These are phyloP conservation scores for Microsporum canis DNA, from an alignment of 2,329 filamentous ascomycete genomes.

Conservation along the genomic window DNA sequence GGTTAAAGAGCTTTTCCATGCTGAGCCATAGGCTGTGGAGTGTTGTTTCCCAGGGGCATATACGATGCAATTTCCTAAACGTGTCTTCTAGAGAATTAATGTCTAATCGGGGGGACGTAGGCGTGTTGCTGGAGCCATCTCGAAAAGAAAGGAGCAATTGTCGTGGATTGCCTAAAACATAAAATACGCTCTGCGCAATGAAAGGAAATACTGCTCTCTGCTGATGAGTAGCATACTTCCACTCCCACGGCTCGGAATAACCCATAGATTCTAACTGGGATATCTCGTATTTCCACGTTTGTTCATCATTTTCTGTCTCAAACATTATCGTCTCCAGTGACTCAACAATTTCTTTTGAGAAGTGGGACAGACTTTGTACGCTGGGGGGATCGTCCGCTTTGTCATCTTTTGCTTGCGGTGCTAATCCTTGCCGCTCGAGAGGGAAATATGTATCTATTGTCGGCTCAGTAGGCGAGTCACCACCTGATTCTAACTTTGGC, in stretches of 20 bases:
- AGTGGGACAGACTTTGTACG: constrained; percentile 17
- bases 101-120: constrained; percentile 15
- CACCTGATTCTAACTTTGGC: neutral
- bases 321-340: constrained; percentile 28
- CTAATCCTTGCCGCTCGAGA: neutral
- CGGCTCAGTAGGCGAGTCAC: neutral
- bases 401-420: neutral
- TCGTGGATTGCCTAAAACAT: constrained; percentile 30
- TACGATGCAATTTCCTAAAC: constrained; percentile 25
- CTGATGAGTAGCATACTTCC: constrained; percentile 27
- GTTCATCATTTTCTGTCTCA: constrained; percentile 27
- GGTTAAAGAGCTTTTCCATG: constrained; percentile 30
- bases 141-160: constrained; percentile 34
- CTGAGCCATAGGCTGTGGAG: constrained; percentile 34
- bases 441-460: neutral
- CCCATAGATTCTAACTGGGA: constrained; percentile 27
- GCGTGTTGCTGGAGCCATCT: constrained; percentile 11
- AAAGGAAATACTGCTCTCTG: constrained; percentile 32
- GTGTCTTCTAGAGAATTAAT: constrained; percentile 24
- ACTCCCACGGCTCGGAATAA: constrained; percentile 28
- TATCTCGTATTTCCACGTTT: constrained; percentile 30
- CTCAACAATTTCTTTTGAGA: constrained; percentile 29
- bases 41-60: constrained; percentile 32
- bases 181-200: constrained; percentile 36
- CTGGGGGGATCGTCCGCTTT: neutral